These are phyloP conservation scores for Fusarium pseudoanthophilum DNA, from an alignment of 2,329 filamentous ascomycete genomes.

Conservation along the genomic window DNA sequence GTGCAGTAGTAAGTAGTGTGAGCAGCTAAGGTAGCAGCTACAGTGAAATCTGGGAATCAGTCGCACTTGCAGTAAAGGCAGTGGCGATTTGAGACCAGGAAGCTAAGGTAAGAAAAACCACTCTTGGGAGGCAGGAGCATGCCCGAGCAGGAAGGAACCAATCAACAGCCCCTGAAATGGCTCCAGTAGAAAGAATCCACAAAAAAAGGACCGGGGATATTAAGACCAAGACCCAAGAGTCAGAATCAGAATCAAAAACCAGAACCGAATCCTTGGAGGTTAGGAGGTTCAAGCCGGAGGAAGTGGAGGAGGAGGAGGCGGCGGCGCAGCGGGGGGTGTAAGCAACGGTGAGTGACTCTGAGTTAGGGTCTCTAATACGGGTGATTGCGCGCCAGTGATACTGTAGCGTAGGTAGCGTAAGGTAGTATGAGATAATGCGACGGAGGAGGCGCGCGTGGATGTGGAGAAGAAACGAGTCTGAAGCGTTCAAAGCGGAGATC, in stretches of 20 bases:
- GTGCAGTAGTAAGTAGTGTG: slow-evolving; percentile 41
- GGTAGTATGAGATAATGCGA: slow-evolving; percentile 41
- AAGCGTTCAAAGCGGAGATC: slow-evolving; percentile 36
- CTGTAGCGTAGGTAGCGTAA: slow-evolving; percentile 8
- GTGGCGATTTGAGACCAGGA: slow-evolving; percentile 37
- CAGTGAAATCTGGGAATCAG: slow-evolving; percentile 26
- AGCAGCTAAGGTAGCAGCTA: slow-evolving; percentile 18
- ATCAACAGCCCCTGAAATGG: slow-evolving; percentile 24
- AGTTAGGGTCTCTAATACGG: slow-evolving; percentile 18
- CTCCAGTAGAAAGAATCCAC: slow-evolving; percentile 23
- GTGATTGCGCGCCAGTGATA: slow-evolving; percentile 33
- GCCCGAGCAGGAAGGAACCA: slow-evolving; percentile 22
- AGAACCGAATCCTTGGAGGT: background rate
- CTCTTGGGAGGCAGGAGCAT: slow-evolving; percentile 27
- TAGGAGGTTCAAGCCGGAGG: slow-evolving; percentile 21
- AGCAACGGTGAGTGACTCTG: slow-evolving; percentile 33
- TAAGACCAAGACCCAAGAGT: slow-evolving; percentile 18
- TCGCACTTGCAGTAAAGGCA: slow-evolving; percentile 33
- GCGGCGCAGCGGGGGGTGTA: slow-evolving; percentile 37
- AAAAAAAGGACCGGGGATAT: slow-evolving; percentile 28
- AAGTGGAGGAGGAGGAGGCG: slow-evolving; percentile 26
- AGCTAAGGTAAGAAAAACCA: slow-evolving; percentile 28
- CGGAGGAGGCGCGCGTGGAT: slow-evolving; percentile 41
- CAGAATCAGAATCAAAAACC: slow-evolving; percentile 13
- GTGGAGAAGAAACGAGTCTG: slow-evolving; percentile 42